Base-by-base conservation (phyloP, 2,329 filamentous ascomycete species). In the Calonectria leucothoes region DNA sequence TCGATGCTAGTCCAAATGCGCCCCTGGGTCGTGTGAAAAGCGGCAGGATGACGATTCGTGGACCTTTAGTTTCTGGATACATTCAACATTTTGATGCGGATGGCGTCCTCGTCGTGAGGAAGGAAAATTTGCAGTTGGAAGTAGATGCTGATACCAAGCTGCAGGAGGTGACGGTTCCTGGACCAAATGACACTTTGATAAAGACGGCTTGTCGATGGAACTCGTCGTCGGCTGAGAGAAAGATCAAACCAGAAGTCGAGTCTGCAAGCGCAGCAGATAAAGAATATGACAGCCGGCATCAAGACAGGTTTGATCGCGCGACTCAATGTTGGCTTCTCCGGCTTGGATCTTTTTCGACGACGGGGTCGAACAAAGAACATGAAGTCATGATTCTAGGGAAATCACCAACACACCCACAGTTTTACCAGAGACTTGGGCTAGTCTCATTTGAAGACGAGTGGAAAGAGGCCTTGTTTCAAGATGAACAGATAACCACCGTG, bases 241-340 rank as follows among this genome's bases (percentile, higher is more conserved):
- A 8, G 33, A 2, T 8, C 27, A 8, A 55, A 20, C 12, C 27
- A 33, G 17, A 20, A 33, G 17, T 23, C 35, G 31, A 63, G 8
- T 37, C 42, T 52, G 25, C 39, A 25, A 15, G 61, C 20, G 25
- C 25, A 42, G 23, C n/a, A 5, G 17, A 3, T 6, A 15, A 39
- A 17, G 33, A 14, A 15, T 15, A 61, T 10, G 39, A 37, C n/a
- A 27, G 10, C 23, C 27, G 23, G 29, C 10, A 57, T 5, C 14
- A 35, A 12, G 39, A 29, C 27, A 49, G 17, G 15, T 29, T 33
- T 11, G 48, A 70, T 29, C n/a, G 48, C 42, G 39, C 64, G 15
- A 72, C 76, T 35, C 59, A 23, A 3, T 78, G 76, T 23, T 78
- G 76, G 76, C 67, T 70, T 10, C 33, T 78, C 59, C 74, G 68